These are phyloP conservation scores for Chlamydomonas reinhardtii DNA, from an alignment of 163 green algal genomes.

Conservation along the genomic window DNA sequence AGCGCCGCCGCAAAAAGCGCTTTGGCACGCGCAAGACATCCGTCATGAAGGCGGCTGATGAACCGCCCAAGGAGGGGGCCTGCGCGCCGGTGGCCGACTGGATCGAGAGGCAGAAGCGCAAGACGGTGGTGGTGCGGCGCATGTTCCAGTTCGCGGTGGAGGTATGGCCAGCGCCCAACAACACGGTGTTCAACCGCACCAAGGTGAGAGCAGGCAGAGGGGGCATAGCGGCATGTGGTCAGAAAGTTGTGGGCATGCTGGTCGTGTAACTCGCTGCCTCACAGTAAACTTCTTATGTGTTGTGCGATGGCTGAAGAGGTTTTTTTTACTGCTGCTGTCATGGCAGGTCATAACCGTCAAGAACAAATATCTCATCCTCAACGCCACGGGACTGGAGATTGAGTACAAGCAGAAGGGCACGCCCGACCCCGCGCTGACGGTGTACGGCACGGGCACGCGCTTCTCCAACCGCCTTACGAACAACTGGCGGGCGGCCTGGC, in stretches of 20 bases:
- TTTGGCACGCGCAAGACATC: no score
- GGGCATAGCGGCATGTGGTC: no score
- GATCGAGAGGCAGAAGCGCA: not conserved
- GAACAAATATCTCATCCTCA: constrained; percentile 91
- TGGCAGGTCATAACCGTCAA: constrained; percentile 85
- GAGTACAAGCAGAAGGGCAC: constrained; percentile 89
- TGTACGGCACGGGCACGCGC: constrained; percentile 56
- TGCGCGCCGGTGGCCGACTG: not conserved
- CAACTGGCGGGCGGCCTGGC: constrained; percentile 63
- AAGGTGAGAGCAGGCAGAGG: constrained; percentile 64
- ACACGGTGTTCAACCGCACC: constrained; percentile 78
- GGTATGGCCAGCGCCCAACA: constrained; percentile 74
- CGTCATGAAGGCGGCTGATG: not conserved
- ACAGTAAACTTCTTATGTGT: no score
- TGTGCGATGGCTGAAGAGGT: no score
- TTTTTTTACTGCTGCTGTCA: not conserved
- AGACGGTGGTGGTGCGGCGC: constrained; percentile 37
- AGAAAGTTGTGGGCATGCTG: no score
- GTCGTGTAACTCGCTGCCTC: no score
- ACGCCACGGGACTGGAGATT: constrained; percentile 85
- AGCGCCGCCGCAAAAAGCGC: no score
- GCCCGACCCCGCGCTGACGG: constrained; percentile 61
- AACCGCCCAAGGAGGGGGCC: not conserved
- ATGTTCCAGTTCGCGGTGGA: constrained; percentile 87
- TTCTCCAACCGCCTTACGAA: constrained; percentile 70